Conservation (phyloP, 2,329 filamentous ascomycete genomes). For the Diatrype stigma region DNA sequence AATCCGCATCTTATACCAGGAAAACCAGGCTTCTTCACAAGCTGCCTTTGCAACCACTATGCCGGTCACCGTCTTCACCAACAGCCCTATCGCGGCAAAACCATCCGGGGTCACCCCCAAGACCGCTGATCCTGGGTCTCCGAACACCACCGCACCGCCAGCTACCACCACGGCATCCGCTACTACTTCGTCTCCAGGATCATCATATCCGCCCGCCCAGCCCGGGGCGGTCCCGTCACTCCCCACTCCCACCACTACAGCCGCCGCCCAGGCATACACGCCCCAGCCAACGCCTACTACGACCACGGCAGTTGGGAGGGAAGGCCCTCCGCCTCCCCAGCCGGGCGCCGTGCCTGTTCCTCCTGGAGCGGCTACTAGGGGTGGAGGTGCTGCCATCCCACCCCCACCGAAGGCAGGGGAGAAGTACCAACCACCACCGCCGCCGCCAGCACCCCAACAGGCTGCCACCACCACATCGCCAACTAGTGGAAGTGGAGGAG, state of each 20-base stretch:
- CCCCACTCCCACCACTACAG: conserved; percentile 41
- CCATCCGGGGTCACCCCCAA: conserved; percentile 33
- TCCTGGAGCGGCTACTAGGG: conserved; percentile 27
- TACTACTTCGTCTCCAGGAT: conserved; percentile 4
- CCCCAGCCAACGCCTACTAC: conserved; percentile 41
- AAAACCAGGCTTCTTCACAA: background rate
- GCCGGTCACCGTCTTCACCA: conserved; percentile 55
- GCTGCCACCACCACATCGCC: conserved; percentile 27
- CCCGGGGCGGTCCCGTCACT: conserved; percentile 43
- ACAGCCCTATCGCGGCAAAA: conserved; percentile 57
- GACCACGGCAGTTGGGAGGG: conserved; percentile 18
- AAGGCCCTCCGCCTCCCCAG: conserved; percentile 50
- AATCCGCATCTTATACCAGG: no score
- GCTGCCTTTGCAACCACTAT: conserved; percentile 45
- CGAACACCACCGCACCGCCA: conserved; percentile 21
- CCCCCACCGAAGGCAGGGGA: conserved; percentile 51
- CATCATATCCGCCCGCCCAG: conserved; percentile 36
- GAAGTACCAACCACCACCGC: conserved; percentile 31
- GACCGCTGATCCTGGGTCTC: conserved; percentile 17
- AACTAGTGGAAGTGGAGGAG: no score
- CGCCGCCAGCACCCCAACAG: conserved; percentile 27
- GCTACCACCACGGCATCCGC: conserved; percentile 12
- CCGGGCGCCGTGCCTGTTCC: conserved; percentile 49
- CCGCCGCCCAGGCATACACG: conserved; percentile 29
- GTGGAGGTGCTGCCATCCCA: conserved; percentile 38